Percentiles rank a stretch among this genome's conserved stretches.
Conservation (phyloP, 306 rosid genomes). For the Erythrophleum fordii region DNA sequence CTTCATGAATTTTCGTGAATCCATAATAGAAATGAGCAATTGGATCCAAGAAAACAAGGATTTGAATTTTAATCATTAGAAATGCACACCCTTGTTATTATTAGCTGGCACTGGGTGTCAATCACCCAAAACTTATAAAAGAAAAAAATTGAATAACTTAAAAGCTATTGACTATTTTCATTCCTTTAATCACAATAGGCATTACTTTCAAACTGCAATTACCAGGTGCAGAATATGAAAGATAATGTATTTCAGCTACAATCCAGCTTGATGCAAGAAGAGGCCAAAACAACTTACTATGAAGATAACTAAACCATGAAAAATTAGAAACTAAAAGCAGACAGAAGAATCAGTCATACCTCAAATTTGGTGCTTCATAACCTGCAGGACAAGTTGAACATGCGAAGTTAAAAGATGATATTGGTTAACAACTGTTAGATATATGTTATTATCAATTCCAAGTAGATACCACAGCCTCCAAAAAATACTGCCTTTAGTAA, state of each 20-base stretch:
- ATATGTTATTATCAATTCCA: not conserved
- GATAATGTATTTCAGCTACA: not conserved
- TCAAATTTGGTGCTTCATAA: conserved; percentile 78
- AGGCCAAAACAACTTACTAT: not conserved
- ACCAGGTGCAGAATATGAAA: not conserved
- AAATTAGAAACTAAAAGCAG: conserved; percentile 13
- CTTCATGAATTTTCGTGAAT: not conserved
- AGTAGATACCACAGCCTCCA: not conserved
- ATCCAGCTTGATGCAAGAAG: not conserved
- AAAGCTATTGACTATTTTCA: not conserved
- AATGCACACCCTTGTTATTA: not conserved
- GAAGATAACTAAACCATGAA: not conserved
- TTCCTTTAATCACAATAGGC: not conserved
- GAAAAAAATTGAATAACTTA: not conserved
- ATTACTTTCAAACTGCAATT: not conserved
- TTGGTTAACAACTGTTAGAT: not conserved
- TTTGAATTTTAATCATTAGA: not conserved
- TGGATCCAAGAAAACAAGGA: not conserved
- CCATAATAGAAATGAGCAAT: not conserved
- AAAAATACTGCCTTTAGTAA: not conserved
- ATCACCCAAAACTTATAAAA: not conserved
- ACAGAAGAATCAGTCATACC: conserved; percentile 44
- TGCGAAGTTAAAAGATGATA: conserved; percentile 20
- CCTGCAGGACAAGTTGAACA: conserved; percentile 55
- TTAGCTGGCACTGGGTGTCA: not conserved